A percentile compares a stretch with the other conserved stretches of the same genome.
Evolutionary conservation across 2,329 filamentous ascomycete genomes (phyloP).

Genomic region (Aaosphaeria arxii): DNA sequence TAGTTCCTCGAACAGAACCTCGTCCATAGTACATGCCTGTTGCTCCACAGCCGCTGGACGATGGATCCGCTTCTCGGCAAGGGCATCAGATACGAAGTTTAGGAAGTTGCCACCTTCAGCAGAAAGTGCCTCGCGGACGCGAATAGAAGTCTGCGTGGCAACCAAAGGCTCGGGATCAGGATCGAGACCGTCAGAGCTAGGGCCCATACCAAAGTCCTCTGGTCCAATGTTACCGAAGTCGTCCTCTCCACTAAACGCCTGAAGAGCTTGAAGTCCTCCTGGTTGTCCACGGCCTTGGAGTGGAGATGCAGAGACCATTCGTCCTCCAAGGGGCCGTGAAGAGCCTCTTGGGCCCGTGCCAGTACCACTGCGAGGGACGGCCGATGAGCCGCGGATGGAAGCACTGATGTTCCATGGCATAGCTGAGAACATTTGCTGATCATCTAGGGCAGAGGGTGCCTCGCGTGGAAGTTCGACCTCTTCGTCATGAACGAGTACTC

Average conservation of each 20-base stretch:
- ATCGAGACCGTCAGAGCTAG: constrained; percentile 12
- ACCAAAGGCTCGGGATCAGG: constrained; percentile 5
- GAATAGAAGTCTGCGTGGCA: constrained; percentile 22
- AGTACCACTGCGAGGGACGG: constrained; percentile 38
- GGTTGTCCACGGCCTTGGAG: constrained; percentile 51
- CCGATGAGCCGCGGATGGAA: constrained; percentile 52
- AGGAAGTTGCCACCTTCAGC: constrained; percentile 62
- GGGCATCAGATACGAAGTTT: constrained; percentile 52
- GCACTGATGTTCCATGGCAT: constrained; percentile 68
- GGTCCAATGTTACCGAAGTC: constrained; percentile 18
- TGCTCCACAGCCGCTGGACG: constrained; percentile 12
- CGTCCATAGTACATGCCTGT: constrained; percentile 30
- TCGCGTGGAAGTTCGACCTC: constrained; percentile 70
- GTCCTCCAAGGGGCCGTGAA: constrained; percentile 41
- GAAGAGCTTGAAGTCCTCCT: constrained; percentile 23
- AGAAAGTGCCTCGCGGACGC: constrained; percentile 54
- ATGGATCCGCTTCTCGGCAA: constrained; percentile 33
- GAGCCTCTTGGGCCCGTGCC: constrained; percentile 36
- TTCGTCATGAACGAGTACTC: constrained; percentile 17
- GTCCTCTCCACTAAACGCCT: constrained; percentile 26
- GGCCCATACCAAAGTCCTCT: constrained; percentile 19
- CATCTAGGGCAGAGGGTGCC: constrained; percentile 62
- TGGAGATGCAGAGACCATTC: constrained; percentile 60
- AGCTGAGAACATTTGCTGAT: constrained; percentile 62
- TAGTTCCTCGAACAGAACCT: constrained; percentile 66